Evolutionary conservation across 2,329 filamentous ascomycete genomes (phyloP).

Genomic region (Ceratocystis smalleyi): DNA sequence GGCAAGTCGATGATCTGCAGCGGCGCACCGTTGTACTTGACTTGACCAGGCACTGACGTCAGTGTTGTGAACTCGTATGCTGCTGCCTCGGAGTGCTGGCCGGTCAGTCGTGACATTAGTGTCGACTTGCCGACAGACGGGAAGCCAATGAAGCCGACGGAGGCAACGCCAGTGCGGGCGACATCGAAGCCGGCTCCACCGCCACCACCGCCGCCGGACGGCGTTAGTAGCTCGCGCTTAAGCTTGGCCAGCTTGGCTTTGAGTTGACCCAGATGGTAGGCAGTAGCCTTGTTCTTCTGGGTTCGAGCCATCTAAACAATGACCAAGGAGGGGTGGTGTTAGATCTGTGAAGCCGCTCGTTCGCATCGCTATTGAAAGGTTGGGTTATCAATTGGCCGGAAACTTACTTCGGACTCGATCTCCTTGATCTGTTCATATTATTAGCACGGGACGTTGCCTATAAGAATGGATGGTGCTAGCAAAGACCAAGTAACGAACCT

Average conservation of each 20-base stretch:
- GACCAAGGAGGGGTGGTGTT: slow-evolving; percentile 17
- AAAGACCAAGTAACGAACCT: slow-evolving; percentile 37
- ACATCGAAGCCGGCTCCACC: slow-evolving; percentile 89
- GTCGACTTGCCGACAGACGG: slow-evolving; percentile 98
- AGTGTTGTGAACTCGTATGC: slow-evolving; percentile 98
- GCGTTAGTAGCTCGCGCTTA: slow-evolving; percentile 87
- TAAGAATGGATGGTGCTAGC: neutral
- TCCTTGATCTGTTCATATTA: slow-evolving; percentile 62
- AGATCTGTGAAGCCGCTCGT: slow-evolving; percentile 5
- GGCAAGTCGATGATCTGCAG: slow-evolving; percentile 97
- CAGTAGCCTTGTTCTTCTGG: slow-evolving; percentile 94
- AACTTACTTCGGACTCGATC: slow-evolving; percentile 78
- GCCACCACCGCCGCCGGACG: slow-evolving; percentile 67
- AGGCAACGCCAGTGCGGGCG: slow-evolving; percentile 90
- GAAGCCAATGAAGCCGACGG: slow-evolving; percentile 94
- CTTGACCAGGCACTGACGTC: slow-evolving; percentile 91
- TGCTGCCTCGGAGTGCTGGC: slow-evolving; percentile 91
- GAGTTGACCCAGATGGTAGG: slow-evolving; percentile 84
- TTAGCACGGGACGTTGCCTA: neutral
- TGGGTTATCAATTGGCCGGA: neutral
- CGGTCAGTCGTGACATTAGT: slow-evolving; percentile 84
- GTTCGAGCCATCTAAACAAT: slow-evolving; percentile 68
- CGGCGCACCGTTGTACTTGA: slow-evolving; percentile 90
- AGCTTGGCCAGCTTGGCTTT: slow-evolving; percentile 98
- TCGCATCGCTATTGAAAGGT: neutral